These are phyloP conservation scores for Rhododendron griersonianum DNA, from an alignment of 148 eudicot genomes.

Conservation along the genomic window DNA sequence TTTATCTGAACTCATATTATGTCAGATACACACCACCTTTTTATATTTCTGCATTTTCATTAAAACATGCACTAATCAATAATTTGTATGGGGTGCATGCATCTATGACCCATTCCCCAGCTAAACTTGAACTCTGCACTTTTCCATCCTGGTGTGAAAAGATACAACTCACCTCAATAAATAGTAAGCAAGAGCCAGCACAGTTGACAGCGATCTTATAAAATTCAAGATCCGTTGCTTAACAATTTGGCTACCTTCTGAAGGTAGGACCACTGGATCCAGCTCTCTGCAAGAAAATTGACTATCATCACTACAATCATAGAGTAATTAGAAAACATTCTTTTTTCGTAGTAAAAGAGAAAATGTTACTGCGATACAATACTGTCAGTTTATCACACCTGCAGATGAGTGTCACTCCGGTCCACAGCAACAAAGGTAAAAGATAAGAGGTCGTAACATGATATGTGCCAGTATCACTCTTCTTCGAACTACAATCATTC, in stretches of 20 bases:
- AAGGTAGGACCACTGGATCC: conserved; percentile 72
- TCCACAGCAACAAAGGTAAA: conserved; percentile 87
- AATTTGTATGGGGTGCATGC: not conserved
- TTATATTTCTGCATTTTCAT: not conserved
- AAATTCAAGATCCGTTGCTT: conserved; percentile 74
- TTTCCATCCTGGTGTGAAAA: not conserved
- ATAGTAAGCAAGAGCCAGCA: conserved; percentile 77
- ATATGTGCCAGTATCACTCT: conserved; percentile 73
- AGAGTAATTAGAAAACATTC: not conserved
- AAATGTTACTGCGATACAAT: not conserved
- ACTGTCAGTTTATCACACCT: conserved; percentile 39
- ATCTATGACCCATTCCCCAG: not conserved
- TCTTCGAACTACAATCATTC: conserved; percentile 70
- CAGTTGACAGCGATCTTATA: conserved; percentile 84
- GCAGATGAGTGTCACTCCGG: conserved; percentile 76
- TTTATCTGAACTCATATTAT: not conserved
- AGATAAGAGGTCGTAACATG: conserved; percentile 71
- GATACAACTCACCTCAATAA: conserved; percentile 53
- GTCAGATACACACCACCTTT: not conserved
- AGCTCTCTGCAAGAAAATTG: conserved; percentile 48
- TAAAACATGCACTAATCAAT: not conserved
- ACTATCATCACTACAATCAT: not conserved
- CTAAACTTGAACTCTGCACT: not conserved
- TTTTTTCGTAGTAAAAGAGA: conserved; percentile 4
- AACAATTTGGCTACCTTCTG: conserved; percentile 76